phyloP scores from a whole-genome alignment of 495 filamentous ascomycete species.

The Tuber calosporum region DNA sequence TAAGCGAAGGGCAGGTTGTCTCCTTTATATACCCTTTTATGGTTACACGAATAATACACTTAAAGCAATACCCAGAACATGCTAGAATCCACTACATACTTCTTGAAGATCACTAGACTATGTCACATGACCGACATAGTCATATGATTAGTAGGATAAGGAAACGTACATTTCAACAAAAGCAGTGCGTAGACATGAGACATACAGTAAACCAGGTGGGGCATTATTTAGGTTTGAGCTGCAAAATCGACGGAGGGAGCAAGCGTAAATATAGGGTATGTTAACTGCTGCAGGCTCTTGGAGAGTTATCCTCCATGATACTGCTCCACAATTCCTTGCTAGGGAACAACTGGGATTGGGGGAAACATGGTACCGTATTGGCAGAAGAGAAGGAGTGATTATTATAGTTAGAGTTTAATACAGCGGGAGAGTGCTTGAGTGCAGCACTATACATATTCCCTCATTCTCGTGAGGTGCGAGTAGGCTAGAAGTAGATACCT shows the following conservation, averaged over 20 bases:
- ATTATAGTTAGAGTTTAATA: background rate
- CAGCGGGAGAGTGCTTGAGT: too few species aligned
- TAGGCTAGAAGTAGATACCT: too few species aligned
- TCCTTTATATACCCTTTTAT: too few species aligned
- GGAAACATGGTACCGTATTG: too few species aligned
- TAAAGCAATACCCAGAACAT: too few species aligned
- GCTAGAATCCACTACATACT: too few species aligned
- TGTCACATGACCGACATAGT: too few species aligned
- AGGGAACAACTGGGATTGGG: background rate
- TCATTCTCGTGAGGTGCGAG: background rate
- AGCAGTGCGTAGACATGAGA: background rate
- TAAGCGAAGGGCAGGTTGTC: too few species aligned
- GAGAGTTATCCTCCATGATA: background rate
- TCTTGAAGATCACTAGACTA: too few species aligned
- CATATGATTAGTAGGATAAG: too few species aligned
- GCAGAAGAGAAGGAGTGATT: background rate
- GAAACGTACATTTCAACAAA: too few species aligned
- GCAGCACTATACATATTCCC: background rate
- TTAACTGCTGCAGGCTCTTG: background rate
- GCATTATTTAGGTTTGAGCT: background rate
- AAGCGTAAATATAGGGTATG: background rate
- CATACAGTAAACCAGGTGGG: background rate
- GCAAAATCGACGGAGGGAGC: background rate
- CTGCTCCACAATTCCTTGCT: background rate
- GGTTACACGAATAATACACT: too few species aligned